Evolutionary conservation across 768 basidiomycete species (phyloP), one percentile per base, ranked within the genome.

Genomic region (Hortiboletus flavorubellus): DNA sequence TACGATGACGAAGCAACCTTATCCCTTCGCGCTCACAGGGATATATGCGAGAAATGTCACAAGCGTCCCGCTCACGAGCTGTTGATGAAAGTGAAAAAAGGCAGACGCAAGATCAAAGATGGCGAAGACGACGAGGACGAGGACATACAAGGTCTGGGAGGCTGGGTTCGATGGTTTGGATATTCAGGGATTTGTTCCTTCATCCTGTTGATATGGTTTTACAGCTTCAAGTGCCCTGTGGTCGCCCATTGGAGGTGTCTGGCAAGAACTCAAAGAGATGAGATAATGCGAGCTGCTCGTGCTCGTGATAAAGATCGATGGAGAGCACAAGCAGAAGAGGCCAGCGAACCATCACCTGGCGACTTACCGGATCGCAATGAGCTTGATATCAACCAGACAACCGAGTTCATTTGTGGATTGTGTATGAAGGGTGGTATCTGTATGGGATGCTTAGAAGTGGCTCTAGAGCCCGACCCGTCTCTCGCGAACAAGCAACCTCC

Each of bases 151-250:
- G 66, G 68, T 8, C 72, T 87, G 44, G 91, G 91, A 12, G 91
- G 91, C 29, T 94, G 91, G 91, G 83, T 93, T 59, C 79, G 83
- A 72, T 94, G 91, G 90, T 90, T 67, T 53, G 80, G 29, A 72
- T 42, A 33, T 47, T n/a, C n/a, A 37, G 0, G 1, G 1, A 33
- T 37, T 5, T 41, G 31, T 42, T 54, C 42, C 44, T 42, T 50
- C 41, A 33, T 39, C 16, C 37, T 55, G 40, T 46, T 67, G 9
- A 68, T 34, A 9, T 40, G 3, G 23, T 47, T 64, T 46, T 29
- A 23, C 53, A 92, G 90, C 66, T 76, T 91, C 40, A 87, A 83
- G 67, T 94, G 91, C 56, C 86, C 89, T 14, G 82, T 91, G 42
- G 77, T 79, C 21, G 82, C 81, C 38, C 91, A 93, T 66, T 93